phyloP scores from a whole-genome alignment of 495 filamentous ascomycete species.

The Daldinia decipiens region DNA sequence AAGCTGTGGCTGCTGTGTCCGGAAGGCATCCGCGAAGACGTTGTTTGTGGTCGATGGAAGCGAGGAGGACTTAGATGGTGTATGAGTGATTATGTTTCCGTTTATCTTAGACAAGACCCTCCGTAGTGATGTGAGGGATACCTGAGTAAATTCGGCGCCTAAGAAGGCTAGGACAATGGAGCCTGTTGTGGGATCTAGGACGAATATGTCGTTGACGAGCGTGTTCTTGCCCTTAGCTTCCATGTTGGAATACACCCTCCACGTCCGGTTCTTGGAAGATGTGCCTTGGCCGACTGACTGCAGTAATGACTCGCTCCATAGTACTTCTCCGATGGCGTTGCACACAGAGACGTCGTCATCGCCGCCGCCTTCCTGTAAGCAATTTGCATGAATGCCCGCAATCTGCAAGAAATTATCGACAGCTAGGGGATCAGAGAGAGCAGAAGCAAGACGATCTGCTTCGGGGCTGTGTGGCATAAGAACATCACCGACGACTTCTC shows the following conservation, averaged over 20 bases:
- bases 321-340: constrained; percentile 27
- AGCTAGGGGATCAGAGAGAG: constrained; percentile 13
- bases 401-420: constrained; percentile 57
- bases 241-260: constrained; percentile 44
- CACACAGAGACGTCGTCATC: constrained; percentile 25
- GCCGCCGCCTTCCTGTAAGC: constrained; percentile 17
- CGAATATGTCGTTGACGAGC: constrained; percentile 52
- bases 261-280: constrained; percentile 11
- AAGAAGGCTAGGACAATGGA: constrained; percentile 43
- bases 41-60: background rate
- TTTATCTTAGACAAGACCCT: constrained; percentile 45
- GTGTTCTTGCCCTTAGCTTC: constrained; percentile 30
- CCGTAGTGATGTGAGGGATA: constrained; percentile 42
- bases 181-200: constrained; percentile 39
- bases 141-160: constrained; percentile 48
- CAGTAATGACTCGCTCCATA: constrained; percentile 27
- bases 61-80: background rate
- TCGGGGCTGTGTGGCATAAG: constrained; percentile 30
- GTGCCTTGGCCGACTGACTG: constrained; percentile 5
- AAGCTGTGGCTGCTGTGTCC: too few relatives aligned
- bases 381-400: constrained; percentile 55
- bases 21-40: constrained; percentile 1
- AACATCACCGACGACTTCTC: constrained; percentile 49
- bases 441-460: constrained; percentile 12
- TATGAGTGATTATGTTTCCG: constrained; percentile 36